phyloP scores from a whole-genome alignment of 1,139 yeast species.

The Wickerhamomyces sp. region DNA sequence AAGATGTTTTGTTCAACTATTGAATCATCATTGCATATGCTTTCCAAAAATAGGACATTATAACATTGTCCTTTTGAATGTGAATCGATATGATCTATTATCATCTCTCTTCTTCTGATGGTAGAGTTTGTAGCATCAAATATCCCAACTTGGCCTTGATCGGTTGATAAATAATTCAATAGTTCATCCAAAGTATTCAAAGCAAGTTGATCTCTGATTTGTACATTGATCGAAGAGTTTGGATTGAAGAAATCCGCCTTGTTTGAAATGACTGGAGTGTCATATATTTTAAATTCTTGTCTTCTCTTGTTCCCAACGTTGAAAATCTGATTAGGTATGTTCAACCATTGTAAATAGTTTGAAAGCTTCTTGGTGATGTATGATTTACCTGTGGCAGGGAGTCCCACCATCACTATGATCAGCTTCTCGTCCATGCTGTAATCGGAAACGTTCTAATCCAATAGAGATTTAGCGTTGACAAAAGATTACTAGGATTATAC shows the following conservation, averaged over 20 bases:
- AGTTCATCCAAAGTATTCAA: conserved; percentile 76
- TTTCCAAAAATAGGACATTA: conserved; percentile 71
- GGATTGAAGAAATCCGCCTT: conserved; percentile 53
- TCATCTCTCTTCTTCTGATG: conserved; percentile 56
- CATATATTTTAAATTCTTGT: conserved; percentile 42
- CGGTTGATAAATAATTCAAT: conserved; percentile 61
- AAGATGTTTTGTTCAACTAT: conserved; percentile 70
- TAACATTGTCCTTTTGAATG: conserved; percentile 58
- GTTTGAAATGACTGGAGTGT: conserved; percentile 27
- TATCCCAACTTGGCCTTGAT: conserved; percentile 81
- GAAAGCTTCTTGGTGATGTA: conserved; percentile 78
- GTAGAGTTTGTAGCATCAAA: conserved; percentile 89
- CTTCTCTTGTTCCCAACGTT: conserved; percentile 85
- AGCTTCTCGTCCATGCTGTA: conserved; percentile 35
- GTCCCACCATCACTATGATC: conserved; percentile 82
- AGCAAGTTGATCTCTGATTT: conserved; percentile 81
- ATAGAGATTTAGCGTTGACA: too few relatives aligned
- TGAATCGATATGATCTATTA: conserved; percentile 34
- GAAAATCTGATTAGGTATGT: conserved; percentile 72
- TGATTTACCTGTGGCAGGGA: conserved; percentile 85
- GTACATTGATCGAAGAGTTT: conserved; percentile 51
- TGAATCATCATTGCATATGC: conserved; percentile 65
- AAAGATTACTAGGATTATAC: too few relatives aligned
- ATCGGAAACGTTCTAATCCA: not conserved
- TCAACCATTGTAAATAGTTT: conserved; percentile 77